Conservation (phyloP, 768 basidiomycete species). For the Melanogaster broomeanus region DNA sequence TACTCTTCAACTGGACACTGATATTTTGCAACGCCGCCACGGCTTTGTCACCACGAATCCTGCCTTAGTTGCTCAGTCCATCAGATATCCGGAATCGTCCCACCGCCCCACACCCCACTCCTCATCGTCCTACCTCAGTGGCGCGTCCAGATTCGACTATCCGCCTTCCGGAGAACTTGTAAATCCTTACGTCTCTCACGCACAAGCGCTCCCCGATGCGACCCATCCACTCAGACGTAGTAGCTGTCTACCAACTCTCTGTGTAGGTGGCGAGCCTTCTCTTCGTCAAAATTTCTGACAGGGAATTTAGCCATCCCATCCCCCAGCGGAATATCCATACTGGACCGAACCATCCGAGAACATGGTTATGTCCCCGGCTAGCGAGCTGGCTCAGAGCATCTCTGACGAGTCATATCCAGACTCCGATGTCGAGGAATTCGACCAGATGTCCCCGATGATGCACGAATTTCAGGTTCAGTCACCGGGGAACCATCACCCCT, state of each 20-base stretch:
- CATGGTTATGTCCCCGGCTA: slow-evolving; percentile 26
- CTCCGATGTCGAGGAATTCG: slow-evolving; percentile 28
- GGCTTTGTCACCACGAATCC: slow-evolving; percentile 6
- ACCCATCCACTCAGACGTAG: slow-evolving; percentile 18
- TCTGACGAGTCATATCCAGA: slow-evolving; percentile 31
- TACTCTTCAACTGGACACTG: slow-evolving; percentile 24
- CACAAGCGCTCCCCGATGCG: slow-evolving; percentile 3
- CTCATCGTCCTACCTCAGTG: slow-evolving; percentile 15
- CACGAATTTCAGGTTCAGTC: slow-evolving; percentile 30
- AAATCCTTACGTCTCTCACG: slow-evolving; percentile 8
- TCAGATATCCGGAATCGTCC: slow-evolving; percentile 31
- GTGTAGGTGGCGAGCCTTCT: slow-evolving; percentile 19
- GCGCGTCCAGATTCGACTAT: slow-evolving; percentile 10
- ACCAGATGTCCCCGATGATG: slow-evolving; percentile 33
- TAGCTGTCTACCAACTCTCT: slow-evolving; percentile 14
- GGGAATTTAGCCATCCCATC: slow-evolving; percentile 17
- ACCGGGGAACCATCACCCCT: slow-evolving; percentile 6
- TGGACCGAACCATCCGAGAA: slow-evolving; percentile 15
- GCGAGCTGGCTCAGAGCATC: slow-evolving; percentile 31
- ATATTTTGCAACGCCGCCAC: slow-evolving; percentile 22
- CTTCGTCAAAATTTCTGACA: slow-evolving; percentile 17
- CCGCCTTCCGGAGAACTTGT: slow-evolving; percentile 12
- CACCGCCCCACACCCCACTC: slow-evolving; percentile 30
- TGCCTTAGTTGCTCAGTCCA: background rate
- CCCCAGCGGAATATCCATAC: slow-evolving; percentile 11